These are phyloP conservation scores for Moricandia moricandioides DNA, from an alignment of 345 rosid genomes.

Conservation along the genomic window DNA sequence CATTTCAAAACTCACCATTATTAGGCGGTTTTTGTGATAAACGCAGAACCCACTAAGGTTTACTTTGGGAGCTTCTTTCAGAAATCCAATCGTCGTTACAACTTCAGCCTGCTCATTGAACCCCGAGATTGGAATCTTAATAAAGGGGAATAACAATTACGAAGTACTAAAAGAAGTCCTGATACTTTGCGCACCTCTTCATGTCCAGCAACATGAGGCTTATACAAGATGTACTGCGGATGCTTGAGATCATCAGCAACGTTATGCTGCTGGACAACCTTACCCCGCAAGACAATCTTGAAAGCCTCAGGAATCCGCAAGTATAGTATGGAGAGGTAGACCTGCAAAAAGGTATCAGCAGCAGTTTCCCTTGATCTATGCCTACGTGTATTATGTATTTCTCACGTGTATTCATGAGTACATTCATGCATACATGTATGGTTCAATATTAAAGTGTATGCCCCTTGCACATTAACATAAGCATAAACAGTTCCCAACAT, in stretches of 20 bases:
- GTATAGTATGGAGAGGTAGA: constrained; percentile 79
- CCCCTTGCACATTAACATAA: constrained; percentile 13
- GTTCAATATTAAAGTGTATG: neutral
- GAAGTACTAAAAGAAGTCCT: constrained; percentile 7
- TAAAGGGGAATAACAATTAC: neutral
- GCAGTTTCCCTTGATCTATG: constrained; percentile 13
- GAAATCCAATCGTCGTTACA: constrained; percentile 84
- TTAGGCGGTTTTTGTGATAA: constrained; percentile 89
- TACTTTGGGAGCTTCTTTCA: constrained; percentile 84
- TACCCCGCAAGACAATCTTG: constrained; percentile 69
- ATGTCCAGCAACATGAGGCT: constrained; percentile 64
- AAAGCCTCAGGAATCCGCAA: constrained; percentile 73
- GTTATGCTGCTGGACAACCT: constrained; percentile 70
- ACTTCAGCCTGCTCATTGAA: constrained; percentile 59
- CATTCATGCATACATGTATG: constrained; percentile 5
- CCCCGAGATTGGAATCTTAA: neutral
- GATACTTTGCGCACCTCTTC: constrained; percentile 50
- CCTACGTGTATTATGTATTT: neutral
- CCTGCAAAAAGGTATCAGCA: constrained; percentile 43
- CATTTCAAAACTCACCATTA: constrained; percentile 50
- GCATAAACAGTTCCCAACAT: constrained; percentile 4
- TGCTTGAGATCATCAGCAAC: constrained; percentile 82
- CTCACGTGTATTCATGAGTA: constrained; percentile 12
- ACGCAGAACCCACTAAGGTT: constrained; percentile 77
- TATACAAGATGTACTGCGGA: constrained; percentile 78